Conservation (phyloP, 2,329 filamentous ascomycete species). For the Polychaeton citri region DNA sequence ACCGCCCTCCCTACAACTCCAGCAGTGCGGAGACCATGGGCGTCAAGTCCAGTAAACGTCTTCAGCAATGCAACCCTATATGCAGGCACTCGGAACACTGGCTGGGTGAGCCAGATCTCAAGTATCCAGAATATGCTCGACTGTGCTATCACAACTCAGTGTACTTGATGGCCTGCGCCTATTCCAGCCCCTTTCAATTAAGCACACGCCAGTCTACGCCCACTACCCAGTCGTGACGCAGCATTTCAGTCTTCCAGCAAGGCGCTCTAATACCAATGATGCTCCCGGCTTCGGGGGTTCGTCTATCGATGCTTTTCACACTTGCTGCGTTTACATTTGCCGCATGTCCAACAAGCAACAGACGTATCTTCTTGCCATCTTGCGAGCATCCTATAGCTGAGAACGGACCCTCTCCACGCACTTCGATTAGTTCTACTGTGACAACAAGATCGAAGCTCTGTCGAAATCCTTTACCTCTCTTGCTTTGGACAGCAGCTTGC, state of each 20-base stretch:
- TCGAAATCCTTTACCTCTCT: conserved; percentile 11
- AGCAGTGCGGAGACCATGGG: no score
- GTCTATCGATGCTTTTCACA: conserved; percentile 6
- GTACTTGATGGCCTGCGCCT: no score
- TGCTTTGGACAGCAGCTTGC: conserved; percentile 13
- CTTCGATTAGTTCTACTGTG: conserved; percentile 7
- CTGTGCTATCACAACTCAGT: no score
- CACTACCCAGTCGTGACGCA: conserved; percentile 23
- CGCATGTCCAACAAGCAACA: conserved; percentile 10
- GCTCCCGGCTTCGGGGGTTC: conserved; percentile 14
- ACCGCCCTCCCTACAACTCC: no score
- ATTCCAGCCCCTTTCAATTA: no score
- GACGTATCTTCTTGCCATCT: conserved; percentile 4
- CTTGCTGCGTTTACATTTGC: conserved; percentile 5
- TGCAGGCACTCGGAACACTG: no score
- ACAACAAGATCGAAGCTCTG: conserved; percentile 14
- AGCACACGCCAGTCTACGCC: conserved; percentile 28
- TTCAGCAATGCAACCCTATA: no score
- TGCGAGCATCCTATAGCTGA: conserved; percentile 3
- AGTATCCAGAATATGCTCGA: no score
- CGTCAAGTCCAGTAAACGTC: no score
- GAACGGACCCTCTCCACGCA: conserved; percentile 6
- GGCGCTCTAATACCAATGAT: conserved; percentile 26
- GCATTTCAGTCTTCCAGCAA: conserved; percentile 27
- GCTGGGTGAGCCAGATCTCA: no score